These are phyloP conservation scores for Hymenoscyphus fructigenus DNA, from an alignment of 2,329 filamentous ascomycete genomes.

Conservation along the genomic window DNA sequence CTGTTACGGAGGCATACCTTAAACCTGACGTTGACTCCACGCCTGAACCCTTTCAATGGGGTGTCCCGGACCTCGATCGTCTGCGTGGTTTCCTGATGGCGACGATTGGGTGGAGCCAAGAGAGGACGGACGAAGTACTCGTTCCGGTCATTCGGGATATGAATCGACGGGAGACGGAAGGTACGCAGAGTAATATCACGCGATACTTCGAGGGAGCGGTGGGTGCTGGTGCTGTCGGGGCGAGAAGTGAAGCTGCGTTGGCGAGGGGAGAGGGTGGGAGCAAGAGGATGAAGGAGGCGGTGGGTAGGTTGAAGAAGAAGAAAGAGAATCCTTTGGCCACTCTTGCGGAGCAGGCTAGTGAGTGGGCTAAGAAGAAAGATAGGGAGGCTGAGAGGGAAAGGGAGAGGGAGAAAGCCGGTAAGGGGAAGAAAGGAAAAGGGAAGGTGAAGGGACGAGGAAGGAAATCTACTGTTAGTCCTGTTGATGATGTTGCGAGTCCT, in stretches of 20 bases:
- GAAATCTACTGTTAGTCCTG: constrained; percentile 5
- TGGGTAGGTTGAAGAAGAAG: constrained; percentile 63
- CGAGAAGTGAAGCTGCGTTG: constrained; percentile 61
- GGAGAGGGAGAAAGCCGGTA: constrained; percentile 4
- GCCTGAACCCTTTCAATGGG: constrained; percentile 86
- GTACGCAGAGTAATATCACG: constrained; percentile 96
- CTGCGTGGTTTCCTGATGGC: constrained; percentile 82
- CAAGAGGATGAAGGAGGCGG: constrained; percentile 74
- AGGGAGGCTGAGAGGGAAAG: constrained; percentile 13
- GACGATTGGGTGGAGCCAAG: constrained; percentile 89
- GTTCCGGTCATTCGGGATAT: constrained; percentile 95
- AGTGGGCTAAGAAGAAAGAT: constrained; percentile 31
- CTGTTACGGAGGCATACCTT: constrained; percentile 81
- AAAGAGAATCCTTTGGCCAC: constrained; percentile 27
- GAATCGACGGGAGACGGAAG: constrained; percentile 83
- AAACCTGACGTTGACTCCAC: constrained; percentile 81
- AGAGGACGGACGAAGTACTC: constrained; percentile 91
- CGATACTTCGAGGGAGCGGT: constrained; percentile 78
- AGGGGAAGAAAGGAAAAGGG: constrained; percentile 4
- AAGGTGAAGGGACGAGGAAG: background rate
- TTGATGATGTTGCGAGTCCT: constrained; percentile 9
- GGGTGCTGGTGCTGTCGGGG: constrained; percentile 59
- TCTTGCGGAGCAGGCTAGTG: constrained; percentile 34
- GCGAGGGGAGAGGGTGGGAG: constrained; percentile 59
- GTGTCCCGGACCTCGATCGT: constrained; percentile 86